Evolutionary conservation across 1,284 basidiomycete genomes (phyloP).

Genomic region (Trichosporon coremiiforme): DNA sequence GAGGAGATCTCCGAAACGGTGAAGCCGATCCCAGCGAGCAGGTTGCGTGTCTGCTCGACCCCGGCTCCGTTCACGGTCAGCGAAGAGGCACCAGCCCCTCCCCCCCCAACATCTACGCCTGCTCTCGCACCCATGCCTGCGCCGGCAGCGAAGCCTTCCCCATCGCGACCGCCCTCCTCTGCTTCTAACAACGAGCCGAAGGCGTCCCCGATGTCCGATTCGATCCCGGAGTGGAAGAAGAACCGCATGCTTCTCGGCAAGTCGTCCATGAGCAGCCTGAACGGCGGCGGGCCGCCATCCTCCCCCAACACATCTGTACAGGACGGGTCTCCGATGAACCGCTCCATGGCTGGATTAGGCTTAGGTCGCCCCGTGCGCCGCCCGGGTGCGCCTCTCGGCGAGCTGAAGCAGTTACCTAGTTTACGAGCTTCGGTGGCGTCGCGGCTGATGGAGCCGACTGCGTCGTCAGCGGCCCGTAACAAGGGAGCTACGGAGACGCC

Average conservation of each 20-base stretch:
- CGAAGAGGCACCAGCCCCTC: background rate
- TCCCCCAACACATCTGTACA: conserved; percentile 6
- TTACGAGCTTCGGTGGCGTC: conserved; percentile 18
- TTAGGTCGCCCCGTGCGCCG: conserved; percentile 24
- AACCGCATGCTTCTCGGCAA: conserved; percentile 37
- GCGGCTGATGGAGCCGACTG: conserved; percentile 30
- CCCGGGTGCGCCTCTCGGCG: conserved; percentile 14
- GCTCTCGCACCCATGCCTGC: background rate
- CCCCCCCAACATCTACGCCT: background rate
- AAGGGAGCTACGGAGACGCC: background rate
- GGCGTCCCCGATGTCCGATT: background rate
- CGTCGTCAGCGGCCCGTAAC: conserved; percentile 27
- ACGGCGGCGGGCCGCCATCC: background rate
- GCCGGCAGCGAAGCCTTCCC: background rate
- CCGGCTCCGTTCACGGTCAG: conserved; percentile 19
- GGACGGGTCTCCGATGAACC: conserved; percentile 7
- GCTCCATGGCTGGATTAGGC: conserved; percentile 17
- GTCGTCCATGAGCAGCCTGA: conserved; percentile 1
- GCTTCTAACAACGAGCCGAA: conserved; percentile 5
- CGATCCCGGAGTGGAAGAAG: conserved; percentile 37
- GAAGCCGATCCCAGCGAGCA: conserved; percentile 15
- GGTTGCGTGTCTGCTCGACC: conserved; percentile 14
- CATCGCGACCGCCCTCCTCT: background rate
- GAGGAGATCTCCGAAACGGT: conserved; percentile 25
- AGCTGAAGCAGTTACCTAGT: conserved; percentile 29